Percentiles rank a stretch among this genome's conserved stretches.
These are phyloP conservation scores for Chenopodium suecicum DNA, from an alignment of 148 eudicot genomes.

Conservation along the genomic window DNA sequence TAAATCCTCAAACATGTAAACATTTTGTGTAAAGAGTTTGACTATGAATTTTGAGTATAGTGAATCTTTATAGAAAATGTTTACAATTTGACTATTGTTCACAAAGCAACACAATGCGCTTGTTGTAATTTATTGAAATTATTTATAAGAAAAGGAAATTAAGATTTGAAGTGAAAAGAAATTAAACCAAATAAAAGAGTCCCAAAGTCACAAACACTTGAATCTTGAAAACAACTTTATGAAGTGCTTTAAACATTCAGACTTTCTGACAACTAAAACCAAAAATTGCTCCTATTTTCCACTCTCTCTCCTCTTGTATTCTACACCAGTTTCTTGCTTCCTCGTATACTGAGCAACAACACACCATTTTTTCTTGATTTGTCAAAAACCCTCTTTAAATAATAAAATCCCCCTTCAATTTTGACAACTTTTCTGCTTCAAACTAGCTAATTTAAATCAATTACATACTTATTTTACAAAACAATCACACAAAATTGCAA, in stretches of 20 bases:
- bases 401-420: not conserved
- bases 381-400: not conserved
- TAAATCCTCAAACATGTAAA: no score
- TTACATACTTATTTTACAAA: not conserved
- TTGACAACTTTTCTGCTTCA: not conserved
- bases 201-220: not conserved
- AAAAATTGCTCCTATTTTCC: not conserved
- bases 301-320: no score
- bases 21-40: no score
- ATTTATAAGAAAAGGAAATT: no score
- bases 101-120: no score
- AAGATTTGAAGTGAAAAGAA: rapidly evolving
- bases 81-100: no score
- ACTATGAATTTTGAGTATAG: no score
- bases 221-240: not conserved
- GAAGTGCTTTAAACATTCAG: not conserved
- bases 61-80: no score
- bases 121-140: no score
- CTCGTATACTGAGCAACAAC: not conserved
- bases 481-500: not conserved
- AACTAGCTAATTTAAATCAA: not conserved
- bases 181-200: no score
- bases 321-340: not conserved
- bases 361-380: not conserved
- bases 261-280: not conserved